phyloP scores from a whole-genome alignment of 495 filamentous ascomycete species.

The Penicillium macrosclerotiorum region DNA sequence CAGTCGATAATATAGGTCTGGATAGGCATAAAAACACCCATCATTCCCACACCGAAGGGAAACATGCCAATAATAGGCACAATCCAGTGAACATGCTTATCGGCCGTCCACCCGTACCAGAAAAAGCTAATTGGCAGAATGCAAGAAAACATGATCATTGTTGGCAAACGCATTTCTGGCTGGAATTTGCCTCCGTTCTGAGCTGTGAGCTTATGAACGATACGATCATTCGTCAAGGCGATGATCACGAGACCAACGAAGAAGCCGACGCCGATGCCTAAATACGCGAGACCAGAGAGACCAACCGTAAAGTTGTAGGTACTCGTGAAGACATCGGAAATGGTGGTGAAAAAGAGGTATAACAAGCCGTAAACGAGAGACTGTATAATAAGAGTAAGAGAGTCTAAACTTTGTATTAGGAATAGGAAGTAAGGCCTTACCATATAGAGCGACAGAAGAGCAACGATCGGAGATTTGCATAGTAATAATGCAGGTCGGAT shows the following conservation, averaged over 20 bases:
- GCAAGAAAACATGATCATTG: slow-evolving; percentile 57
- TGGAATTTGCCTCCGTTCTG: slow-evolving; percentile 53
- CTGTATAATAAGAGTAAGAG: no score
- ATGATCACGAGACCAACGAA: slow-evolving; percentile 45
- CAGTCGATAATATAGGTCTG: slow-evolving; percentile 38
- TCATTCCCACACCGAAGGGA: slow-evolving; percentile 25
- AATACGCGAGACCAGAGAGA: slow-evolving; percentile 57
- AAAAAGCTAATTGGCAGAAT: slow-evolving; percentile 34
- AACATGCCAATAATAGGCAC: slow-evolving; percentile 32
- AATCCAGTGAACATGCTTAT: slow-evolving; percentile 30
- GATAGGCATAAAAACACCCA: slow-evolving; percentile 27
- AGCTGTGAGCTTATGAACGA: slow-evolving; percentile 54
- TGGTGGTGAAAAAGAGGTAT: slow-evolving; percentile 67
- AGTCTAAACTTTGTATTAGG: no score
- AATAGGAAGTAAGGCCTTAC: no score
- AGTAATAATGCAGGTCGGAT: slow-evolving; percentile 46
- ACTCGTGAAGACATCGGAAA: slow-evolving; percentile 58
- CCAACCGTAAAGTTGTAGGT: slow-evolving; percentile 55
- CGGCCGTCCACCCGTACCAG: slow-evolving; percentile 25
- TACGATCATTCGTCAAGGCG: slow-evolving; percentile 51
- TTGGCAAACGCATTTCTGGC: slow-evolving; percentile 62
- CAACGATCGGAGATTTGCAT: slow-evolving; percentile 49
- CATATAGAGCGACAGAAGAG: slow-evolving; percentile 56
- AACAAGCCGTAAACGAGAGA: slow-evolving; percentile 64
- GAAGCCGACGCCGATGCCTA: slow-evolving; percentile 60